Conservation (phyloP, 495 filamentous ascomycete genomes). For the Physcia stellaris region DNA sequence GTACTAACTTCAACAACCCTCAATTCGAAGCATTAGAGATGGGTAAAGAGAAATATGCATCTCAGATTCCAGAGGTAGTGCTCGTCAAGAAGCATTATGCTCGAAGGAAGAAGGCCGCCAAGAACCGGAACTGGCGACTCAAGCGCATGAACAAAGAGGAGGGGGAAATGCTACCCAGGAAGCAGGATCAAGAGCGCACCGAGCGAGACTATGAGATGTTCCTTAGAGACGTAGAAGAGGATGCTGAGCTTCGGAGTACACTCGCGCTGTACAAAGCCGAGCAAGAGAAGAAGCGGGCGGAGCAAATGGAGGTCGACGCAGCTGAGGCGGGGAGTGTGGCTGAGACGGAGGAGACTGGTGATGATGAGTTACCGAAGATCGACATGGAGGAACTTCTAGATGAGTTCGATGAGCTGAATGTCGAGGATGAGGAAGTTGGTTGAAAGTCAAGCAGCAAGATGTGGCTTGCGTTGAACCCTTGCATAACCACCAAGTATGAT, state of each 20-base stretch:
- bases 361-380: constrained; percentile 62
- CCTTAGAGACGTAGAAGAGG: constrained; percentile 90
- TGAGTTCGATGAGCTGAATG: constrained; percentile 72
- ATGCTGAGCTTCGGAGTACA: constrained; percentile 71
- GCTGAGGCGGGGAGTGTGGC: constrained; percentile 47
- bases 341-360: constrained; percentile 47
- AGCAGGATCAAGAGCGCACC: constrained; percentile 68
- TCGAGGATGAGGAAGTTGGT: constrained; percentile 40
- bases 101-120: constrained; percentile 71
- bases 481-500: too few species aligned
- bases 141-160: constrained; percentile 88
- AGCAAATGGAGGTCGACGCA: constrained; percentile 30
- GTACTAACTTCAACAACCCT: constrained; percentile 81
- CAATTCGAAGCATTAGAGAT: constrained; percentile 68
- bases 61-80: constrained; percentile 77
- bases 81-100: constrained; percentile 94
- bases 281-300: constrained; percentile 24
- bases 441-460: too few species aligned
- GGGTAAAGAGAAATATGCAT: constrained; percentile 51
- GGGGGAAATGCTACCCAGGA: constrained; percentile 61
- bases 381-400: constrained; percentile 76
- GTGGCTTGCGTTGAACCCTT: too few species aligned
- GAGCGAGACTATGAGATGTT: constrained; percentile 95
- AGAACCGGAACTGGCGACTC: constrained; percentile 77
- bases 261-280: constrained; percentile 73